Conservation (phyloP, 2,329 filamentous ascomycete species). For the Neofusicoccum umdonicola region DNA sequence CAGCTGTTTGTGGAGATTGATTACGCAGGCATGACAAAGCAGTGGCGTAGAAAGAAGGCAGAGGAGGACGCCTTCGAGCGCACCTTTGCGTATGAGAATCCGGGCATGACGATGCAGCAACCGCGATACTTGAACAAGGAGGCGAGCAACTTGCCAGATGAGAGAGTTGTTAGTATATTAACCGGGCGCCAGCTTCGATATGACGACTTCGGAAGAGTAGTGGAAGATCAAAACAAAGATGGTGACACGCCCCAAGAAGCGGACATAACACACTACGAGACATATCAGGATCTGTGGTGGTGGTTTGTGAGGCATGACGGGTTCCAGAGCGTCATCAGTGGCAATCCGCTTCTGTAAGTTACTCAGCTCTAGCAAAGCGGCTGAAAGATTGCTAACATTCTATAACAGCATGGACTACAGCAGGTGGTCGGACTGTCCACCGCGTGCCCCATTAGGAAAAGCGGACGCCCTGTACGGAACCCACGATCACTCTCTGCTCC, state of each 20-base stretch:
- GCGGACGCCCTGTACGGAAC: constrained; percentile 81
- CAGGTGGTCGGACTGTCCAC: constrained; percentile 82
- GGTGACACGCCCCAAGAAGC: constrained; percentile 34
- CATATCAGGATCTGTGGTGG: constrained; percentile 85
- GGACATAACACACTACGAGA: constrained; percentile 78
- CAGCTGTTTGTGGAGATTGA: constrained; percentile 82
- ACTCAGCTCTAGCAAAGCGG: background rate
- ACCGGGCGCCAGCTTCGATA: constrained; percentile 59
- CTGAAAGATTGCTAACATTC: background rate
- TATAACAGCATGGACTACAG: constrained; percentile 69
- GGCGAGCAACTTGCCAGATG: constrained; percentile 30
- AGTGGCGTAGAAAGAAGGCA: constrained; percentile 65
- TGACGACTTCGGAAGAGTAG: constrained; percentile 55
- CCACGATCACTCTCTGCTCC: constrained; percentile 80
- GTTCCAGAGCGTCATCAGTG: constrained; percentile 86
- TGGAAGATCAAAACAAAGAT: constrained; percentile 30
- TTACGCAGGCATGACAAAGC: constrained; percentile 68
- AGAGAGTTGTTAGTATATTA: constrained; percentile 57
- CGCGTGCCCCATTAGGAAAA: constrained; percentile 74
- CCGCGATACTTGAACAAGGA: constrained; percentile 9
- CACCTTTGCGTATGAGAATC: constrained; percentile 31
- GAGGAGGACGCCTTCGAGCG: constrained; percentile 42
- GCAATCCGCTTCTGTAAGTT: constrained; percentile 78
- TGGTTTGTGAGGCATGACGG: constrained; percentile 95
- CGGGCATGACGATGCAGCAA: constrained; percentile 40